Evolutionary conservation across 2,329 filamentous ascomycete species (phyloP).

Genomic region (Coniochaeta sp.): DNA sequence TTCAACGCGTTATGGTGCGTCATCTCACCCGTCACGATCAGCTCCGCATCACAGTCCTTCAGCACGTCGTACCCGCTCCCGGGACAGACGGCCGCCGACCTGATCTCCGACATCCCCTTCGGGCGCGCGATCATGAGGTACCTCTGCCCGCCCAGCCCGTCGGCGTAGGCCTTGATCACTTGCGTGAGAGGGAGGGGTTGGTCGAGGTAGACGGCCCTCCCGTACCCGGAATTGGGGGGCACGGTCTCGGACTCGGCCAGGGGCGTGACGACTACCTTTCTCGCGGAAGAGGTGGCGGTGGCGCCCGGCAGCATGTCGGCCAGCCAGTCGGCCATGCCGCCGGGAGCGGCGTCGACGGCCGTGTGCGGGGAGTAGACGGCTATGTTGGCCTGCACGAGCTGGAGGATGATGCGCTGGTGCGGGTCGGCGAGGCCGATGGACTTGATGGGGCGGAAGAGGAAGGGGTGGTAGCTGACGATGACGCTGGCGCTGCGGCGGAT

Average conservation of each 20-base stretch:
- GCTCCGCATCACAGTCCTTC: conserved; percentile 61
- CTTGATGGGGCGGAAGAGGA: conserved; percentile 92
- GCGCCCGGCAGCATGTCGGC: conserved; percentile 69
- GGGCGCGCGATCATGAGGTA: conserved; percentile 30
- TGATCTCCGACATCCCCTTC: conserved; percentile 16
- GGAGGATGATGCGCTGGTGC: conserved; percentile 79
- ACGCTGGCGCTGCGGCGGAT: conserved; percentile 69
- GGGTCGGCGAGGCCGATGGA: conserved; percentile 76
- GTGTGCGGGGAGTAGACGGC: conserved; percentile 97
- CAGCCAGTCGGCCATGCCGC: conserved; percentile 90
- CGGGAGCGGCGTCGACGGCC: conserved; percentile 78
- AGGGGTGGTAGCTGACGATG: conserved; percentile 89
- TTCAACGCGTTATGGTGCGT: conserved; percentile 87
- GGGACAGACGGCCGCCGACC: conserved; percentile 79
- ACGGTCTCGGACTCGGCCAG: conserved; percentile 35
- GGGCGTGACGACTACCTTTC: conserved; percentile 35
- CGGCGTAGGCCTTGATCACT: conserved; percentile 50
- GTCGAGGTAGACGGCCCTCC: conserved; percentile 38
- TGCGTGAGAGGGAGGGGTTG: conserved; percentile 29
- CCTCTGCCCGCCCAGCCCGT: conserved; percentile 60
- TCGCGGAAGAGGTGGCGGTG: conserved; percentile 31
- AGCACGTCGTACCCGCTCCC: conserved; percentile 79
- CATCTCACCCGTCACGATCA: conserved; percentile 88
- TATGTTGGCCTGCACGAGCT: conserved; percentile 77
- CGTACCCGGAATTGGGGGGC: conserved; percentile 38